Evolutionary conservation across 441 rosid genomes (phyloP), one percentile per base, ranked within the genome.

Genomic region (Mallotus japonicus): DNA sequence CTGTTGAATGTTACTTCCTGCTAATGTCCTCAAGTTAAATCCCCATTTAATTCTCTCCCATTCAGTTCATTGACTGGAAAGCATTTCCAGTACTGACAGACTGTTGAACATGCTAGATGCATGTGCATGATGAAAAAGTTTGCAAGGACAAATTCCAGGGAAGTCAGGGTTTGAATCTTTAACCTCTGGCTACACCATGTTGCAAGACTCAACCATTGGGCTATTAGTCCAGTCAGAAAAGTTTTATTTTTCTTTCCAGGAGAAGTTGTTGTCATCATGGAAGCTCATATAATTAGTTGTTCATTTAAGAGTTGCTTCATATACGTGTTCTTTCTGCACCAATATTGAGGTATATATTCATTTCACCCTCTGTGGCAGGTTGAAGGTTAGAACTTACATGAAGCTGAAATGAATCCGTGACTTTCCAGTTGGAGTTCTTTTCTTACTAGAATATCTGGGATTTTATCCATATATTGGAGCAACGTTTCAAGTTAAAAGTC

Each of bases 371-470:
- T 62, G 46, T 70, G 64, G 80, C 81, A 81, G 81, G 82, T 68
- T 66, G 85, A 77, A 44, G 82, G 81, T 59, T 80, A 78, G 75
- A 56, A 54, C 19, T 51, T 46, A 20, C 44, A 14, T 7, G 40
- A 19, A 67, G 17, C 60, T 28, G 37, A 73, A 58, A 19, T n/a
- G 59, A 13, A n/a, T 13, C 5, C 9, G 40, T 44, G 55, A 4
- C 51, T 14, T 16, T 67, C 9, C 37, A 1, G 12, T n/a, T 56
- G 70, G 42, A 17, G 10, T 69, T 53, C 53, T 13, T 37, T 54
- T 22, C 6, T 54, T 2, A 6, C n/a, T 8, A 8, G 3, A 14
- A 22, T 15, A 10, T 51, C 54, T 32, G 47, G 13, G 16, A 32
- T 50, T 67, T 53, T 4, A 0, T 0, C n/a, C 50, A 9, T 2